Evolutionary conservation across 2,329 filamentous ascomycete species (phyloP), one percentile per base, ranked within the genome.

Genomic region (Microdochium bolleyi): DNA sequence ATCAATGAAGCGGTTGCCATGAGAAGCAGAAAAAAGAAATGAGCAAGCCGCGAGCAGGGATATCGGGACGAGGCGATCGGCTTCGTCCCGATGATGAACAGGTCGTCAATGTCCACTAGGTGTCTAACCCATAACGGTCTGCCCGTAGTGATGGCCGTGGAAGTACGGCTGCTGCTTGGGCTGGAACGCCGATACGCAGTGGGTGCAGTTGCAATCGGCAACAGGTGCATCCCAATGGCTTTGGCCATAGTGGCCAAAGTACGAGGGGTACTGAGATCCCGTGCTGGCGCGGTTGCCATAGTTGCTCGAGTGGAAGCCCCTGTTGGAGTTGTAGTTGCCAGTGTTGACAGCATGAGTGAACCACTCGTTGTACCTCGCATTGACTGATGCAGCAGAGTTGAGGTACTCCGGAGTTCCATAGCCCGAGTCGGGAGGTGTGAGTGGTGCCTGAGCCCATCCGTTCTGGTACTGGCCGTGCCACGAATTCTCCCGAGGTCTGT

Each of bases 361-460:
- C 77, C 77, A 83, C 46, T 83, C 80, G 24, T 79, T 76, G 64
- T 83, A 83, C 34, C 73, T 76, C 22, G 74, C 69, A 52, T 81
- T 82, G 57, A 73, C 72, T 1, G 78, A 76, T 0, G 78, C 72
- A 3, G 79, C 76, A 44, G 79, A 82, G 64, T 77, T 74, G 49
- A 73, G 68, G 56, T 82, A 80, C 58, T 83, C 80, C 3, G 80
- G 80, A 0, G 80, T 84, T 46, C 79, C 79, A 53, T 83, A 83
- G 5, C 80, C 80, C 21, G 80, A 83, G 56, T 83, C 80, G 1
- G 80, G 80, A 2, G 80, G 80, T 0, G 80, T 83, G 53, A 83
- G 66, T 7, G 78, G 78, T 49, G 74, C 73, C 50, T 65, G 61
- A 13, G 66, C 70, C 14, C 75, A 70, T 37, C 65, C 61, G 7